A percentile compares a stretch with the other conserved stretches of the same genome.
phyloP scores from a whole-genome alignment of 192 early-diverging fungal species.

The Backusella australiensis region DNA sequence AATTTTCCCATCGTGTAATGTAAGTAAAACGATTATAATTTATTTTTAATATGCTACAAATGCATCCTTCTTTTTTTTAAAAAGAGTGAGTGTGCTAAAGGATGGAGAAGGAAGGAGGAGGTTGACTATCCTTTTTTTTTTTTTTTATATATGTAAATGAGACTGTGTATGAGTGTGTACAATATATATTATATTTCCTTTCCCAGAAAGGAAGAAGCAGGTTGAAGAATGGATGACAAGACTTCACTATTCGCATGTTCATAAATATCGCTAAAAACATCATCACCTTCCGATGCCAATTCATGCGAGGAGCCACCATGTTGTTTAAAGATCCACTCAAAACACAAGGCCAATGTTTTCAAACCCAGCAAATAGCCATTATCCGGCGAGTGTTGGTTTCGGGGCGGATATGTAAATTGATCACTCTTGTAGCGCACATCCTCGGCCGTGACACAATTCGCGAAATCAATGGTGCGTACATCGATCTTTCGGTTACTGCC shows the following conservation, averaged over 20 bases:
- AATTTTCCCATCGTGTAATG: too few species aligned
- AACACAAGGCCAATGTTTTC: constrained; percentile 62
- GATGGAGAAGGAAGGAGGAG: too few species aligned
- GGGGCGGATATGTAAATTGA: constrained; percentile 43
- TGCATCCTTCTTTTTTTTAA: too few species aligned
- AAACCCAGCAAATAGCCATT: constrained; percentile 80
- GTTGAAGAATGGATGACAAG: neutral
- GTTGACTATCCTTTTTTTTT: neutral
- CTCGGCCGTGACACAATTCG: constrained; percentile 74
- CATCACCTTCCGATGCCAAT: neutral
- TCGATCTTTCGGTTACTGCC: constrained; percentile 55
- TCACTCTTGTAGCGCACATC: constrained; percentile 21
- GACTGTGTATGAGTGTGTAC: neutral
- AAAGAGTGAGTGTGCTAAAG: too few species aligned
- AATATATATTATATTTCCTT: neutral
- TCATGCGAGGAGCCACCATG: constrained; percentile 25
- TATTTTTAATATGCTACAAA: too few species aligned
- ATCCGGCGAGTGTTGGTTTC: constrained; percentile 55
- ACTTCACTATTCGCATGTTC: constrained; percentile 7
- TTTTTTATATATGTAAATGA: neutral
- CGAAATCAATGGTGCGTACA: constrained; percentile 96
- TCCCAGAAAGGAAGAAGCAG: neutral
- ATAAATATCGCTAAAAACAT: constrained; percentile 7
- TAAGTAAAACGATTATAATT: too few species aligned
- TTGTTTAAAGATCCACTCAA: constrained; percentile 62